A percentile compares a stretch with the other conserved stretches of the same genome.
Evolutionary conservation across 768 basidiomycete species (phyloP).

Genomic region (Mycena latifolia): DNA sequence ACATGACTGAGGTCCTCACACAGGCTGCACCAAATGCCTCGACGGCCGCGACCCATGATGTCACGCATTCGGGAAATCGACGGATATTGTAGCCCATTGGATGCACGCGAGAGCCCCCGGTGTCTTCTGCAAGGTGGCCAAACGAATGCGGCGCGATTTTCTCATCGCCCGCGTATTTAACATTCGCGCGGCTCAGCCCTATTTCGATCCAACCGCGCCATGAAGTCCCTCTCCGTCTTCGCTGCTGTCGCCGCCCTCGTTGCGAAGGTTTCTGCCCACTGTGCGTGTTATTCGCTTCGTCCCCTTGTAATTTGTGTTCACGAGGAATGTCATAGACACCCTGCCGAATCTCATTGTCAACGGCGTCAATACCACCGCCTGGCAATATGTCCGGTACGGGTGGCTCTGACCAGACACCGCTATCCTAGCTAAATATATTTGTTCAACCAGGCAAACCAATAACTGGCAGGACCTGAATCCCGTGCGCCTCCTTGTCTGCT

Average conservation of each 20-base stretch:
- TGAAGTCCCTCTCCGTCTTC: constrained; percentile 21
- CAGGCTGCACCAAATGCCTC: no score
- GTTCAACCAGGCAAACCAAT: constrained; percentile 24
- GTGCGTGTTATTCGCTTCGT: neutral
- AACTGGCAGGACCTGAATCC: constrained; percentile 32
- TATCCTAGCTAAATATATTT: neutral
- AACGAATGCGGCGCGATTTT: neutral
- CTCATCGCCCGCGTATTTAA: constrained; percentile 5
- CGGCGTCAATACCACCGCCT: constrained; percentile 9
- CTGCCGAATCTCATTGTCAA: constrained; percentile 26
- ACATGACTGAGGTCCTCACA: neutral
- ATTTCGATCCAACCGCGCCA: neutral
- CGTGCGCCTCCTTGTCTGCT: neutral
- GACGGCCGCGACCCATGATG: constrained; percentile 6
- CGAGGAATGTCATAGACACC: constrained; percentile 21
- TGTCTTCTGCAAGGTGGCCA: neutral
- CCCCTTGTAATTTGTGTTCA: neutral
- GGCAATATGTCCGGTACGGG: constrained; percentile 32
- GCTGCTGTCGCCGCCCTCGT: constrained; percentile 8
- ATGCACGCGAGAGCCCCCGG: neutral
- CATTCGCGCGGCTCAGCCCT: neutral
- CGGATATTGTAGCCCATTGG: neutral
- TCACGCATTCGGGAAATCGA: neutral
- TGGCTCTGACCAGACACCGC: neutral
- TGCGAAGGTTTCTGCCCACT: constrained; percentile 23